These are phyloP conservation scores for Phytophthora hybrid DNA, from an alignment of 352 stramenopile species.

Conservation along the genomic window DNA sequence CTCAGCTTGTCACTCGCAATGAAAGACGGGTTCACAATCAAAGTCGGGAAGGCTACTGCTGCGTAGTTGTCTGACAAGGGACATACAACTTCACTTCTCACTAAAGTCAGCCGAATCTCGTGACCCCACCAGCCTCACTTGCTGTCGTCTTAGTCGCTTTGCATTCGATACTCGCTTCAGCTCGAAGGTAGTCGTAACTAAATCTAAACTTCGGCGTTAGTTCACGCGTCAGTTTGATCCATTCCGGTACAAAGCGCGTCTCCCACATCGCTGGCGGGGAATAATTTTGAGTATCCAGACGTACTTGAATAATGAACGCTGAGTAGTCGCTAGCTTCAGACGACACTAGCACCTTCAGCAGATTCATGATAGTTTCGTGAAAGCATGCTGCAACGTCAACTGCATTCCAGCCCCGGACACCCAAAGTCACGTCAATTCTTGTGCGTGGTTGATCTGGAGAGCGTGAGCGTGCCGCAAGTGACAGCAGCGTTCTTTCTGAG, in stretches of 20 bases:
- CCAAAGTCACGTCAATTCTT: constrained; percentile 31
- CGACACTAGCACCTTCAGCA: constrained; percentile 11
- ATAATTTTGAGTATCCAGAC: constrained; percentile 33
- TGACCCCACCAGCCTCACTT: too few relatives aligned
- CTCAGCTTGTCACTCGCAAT: constrained; percentile 40
- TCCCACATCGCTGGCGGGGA: constrained; percentile 31
- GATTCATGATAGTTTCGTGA: constrained; percentile 27
- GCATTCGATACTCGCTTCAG: constrained; percentile 3
- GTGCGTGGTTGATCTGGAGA: constrained; percentile 10
- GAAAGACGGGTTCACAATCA: constrained; percentile 37
- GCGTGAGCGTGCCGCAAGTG: constrained; percentile 3
- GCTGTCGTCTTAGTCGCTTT: too few relatives aligned
- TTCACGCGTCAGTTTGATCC: constrained; percentile 29
- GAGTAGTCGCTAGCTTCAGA: constrained; percentile 7
- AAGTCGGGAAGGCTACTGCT: not conserved
- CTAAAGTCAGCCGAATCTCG: too few relatives aligned
- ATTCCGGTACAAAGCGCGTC: constrained; percentile 22
- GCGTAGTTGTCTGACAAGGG: too few relatives aligned
- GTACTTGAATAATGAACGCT: constrained; percentile 32
- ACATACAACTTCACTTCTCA: too few relatives aligned
- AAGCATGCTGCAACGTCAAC: constrained; percentile 30
- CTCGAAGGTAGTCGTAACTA: constrained; percentile 32
- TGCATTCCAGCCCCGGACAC: constrained; percentile 27
- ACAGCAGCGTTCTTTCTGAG: constrained; percentile 23
- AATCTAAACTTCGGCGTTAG: constrained; percentile 24